A percentile compares a stretch with the other conserved stretches of the same genome.
Evolutionary conservation across 345 rosid species (phyloP).

Genomic region (Aegle marmelos): DNA sequence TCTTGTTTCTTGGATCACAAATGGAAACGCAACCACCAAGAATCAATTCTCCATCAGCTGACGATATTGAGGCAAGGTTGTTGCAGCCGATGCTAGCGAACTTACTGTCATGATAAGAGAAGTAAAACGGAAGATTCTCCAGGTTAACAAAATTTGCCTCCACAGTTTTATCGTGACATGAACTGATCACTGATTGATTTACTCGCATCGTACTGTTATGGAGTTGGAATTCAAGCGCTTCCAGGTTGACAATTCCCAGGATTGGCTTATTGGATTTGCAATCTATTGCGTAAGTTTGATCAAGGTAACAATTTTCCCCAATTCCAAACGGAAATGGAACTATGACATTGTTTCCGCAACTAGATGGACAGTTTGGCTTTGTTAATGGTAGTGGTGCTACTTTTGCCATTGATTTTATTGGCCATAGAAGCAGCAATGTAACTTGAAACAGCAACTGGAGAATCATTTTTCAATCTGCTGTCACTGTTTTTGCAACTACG

Average conservation of each 20-base stretch:
- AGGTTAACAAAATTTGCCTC: background rate
- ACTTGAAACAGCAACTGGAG: background rate
- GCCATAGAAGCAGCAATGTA: background rate
- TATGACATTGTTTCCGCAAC: background rate
- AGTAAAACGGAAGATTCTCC: background rate
- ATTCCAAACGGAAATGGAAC: constrained; percentile 7
- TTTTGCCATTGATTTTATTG: background rate
- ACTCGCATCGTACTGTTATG: background rate
- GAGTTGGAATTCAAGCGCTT: background rate
- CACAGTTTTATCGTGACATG: background rate
- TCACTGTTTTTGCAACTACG: background rate
- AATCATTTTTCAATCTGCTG: background rate
- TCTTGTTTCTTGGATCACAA: background rate
- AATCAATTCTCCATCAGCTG: background rate
- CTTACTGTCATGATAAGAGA: background rate
- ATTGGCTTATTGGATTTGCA: background rate
- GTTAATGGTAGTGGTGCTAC: background rate
- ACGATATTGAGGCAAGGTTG: background rate
- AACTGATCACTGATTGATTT: background rate
- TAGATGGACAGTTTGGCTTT: background rate
- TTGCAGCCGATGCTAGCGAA: background rate
- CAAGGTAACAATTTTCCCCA: background rate
- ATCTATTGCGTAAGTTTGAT: background rate
- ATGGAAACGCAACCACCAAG: background rate
- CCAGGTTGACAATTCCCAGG: background rate